Base-by-base conservation (phyloP, 139 green algal genomes). In the Desmodesmus armatus region DNA sequence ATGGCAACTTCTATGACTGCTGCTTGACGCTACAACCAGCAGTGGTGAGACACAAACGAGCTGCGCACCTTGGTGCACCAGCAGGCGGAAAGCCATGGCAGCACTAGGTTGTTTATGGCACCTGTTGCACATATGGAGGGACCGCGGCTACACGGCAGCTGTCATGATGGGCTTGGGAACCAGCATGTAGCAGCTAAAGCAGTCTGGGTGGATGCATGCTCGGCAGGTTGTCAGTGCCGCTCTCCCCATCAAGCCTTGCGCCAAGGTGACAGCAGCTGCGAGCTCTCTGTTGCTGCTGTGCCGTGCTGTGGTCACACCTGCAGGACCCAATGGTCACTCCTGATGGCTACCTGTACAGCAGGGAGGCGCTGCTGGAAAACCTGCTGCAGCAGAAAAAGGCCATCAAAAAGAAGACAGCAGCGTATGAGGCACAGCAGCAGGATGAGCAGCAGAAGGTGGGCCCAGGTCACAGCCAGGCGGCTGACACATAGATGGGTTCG, bases 1-100 rank as follows among this genome's bases (percentile, higher is more conserved):
- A 96, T 0, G 96, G 95, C 40, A 97, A 96, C 83, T 98, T 91
- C 79, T 94, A 96, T 62, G 96, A 98, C 81, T 98, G 96, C 91
- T 91, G 92, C 47, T 78, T 98, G 0, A 97, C 96, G 0, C 86
- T 98, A 17, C 88, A 92, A 67, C 90, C 92, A 27, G 94, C 92
- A n/a, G 88, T 94, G 89, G 94, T 97, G 49, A 80, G 44, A 75
- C 29, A 25, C 43, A 29, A 11, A 41, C 19, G n/a, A n/a, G n/a
- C n/a, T n/a, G n/a, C n/a, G n/a, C n/a, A n/a, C n/a, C n/a, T n/a
- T n/a, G n/a, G n/a, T n/a, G n/a, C n/a, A n/a, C n/a, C n/a, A n/a
- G n/a, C n/a, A n/a, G n/a, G n/a, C n/a, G n/a, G n/a, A n/a, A n/a
- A n/a, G n/a, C n/a, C n/a, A n/a, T n/a, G n/a, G n/a, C n/a, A n/a